A percentile compares a stretch with the other conserved stretches of the same genome.
Conservation (phyloP, 2,329 filamentous ascomycete genomes). For the Phymatotrichopsis omnivora region DNA sequence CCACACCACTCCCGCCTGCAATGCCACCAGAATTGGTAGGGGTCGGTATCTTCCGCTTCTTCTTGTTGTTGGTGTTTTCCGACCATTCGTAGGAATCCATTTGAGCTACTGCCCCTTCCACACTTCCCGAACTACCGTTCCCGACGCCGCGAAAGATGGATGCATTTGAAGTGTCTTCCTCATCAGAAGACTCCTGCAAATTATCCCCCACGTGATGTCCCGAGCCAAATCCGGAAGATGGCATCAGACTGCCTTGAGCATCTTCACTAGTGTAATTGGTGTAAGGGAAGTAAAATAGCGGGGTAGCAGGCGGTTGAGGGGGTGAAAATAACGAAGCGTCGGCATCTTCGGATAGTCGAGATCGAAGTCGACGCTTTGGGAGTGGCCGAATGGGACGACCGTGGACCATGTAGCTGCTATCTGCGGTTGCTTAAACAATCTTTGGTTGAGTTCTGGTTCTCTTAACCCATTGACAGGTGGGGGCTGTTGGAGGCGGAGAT, state of each 20-base stretch:
- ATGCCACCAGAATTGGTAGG: constrained; percentile 54
- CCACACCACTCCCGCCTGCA: constrained; percentile 14
- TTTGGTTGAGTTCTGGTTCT: constrained; percentile 23
- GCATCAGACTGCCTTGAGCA: constrained; percentile 32
- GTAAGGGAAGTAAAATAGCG: constrained; percentile 64
- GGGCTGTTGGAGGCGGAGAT: constrained; percentile 43
- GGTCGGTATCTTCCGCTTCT: constrained; percentile 95
- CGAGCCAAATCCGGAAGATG: constrained; percentile 26
- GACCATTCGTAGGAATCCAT: constrained; percentile 91
- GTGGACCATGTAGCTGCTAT: constrained; percentile 29
- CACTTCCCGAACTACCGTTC: constrained; percentile 27
- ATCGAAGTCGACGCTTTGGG: constrained; percentile 77
- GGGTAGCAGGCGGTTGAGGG: constrained; percentile 43
- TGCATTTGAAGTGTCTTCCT: constrained; percentile 33
- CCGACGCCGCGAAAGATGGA: constrained; percentile 30
- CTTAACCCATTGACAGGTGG: constrained; percentile 21
- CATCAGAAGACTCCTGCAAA: constrained; percentile 33
- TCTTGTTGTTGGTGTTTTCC: constrained; percentile 98
- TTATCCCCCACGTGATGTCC: constrained; percentile 32
- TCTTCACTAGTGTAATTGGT: constrained; percentile 41
- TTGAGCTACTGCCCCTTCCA: constrained; percentile 37
- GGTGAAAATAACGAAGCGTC: constrained; percentile 29
- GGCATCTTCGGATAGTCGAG: constrained; percentile 68
- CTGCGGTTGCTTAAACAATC: constrained; percentile 24
- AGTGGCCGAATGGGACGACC: constrained; percentile 78